Percentiles rank a stretch among this genome's conserved stretches.
Conservation (phyloP, 331 rosid genomes). For the Pyrus hybrid region DNA sequence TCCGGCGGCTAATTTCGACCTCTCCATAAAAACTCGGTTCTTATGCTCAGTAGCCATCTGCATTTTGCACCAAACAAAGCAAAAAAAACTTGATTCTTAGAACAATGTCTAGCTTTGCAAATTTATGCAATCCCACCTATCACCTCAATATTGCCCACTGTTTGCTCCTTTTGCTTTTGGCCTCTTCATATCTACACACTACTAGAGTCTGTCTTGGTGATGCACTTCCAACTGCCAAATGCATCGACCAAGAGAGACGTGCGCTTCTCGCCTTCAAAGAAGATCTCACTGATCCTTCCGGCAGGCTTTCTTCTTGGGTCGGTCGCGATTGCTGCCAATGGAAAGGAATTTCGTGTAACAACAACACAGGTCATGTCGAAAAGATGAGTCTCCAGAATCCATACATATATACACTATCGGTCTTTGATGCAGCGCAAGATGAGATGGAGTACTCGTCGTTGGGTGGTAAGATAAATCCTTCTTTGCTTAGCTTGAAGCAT, state of each 20-base stretch:
- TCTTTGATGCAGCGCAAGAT: not conserved
- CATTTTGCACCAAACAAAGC: too few relatives aligned
- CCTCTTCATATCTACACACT: not conserved
- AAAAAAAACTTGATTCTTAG: too few relatives aligned
- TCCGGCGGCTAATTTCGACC: not conserved
- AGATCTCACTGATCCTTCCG: too few relatives aligned
- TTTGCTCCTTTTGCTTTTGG: not conserved
- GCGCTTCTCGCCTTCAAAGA: too few relatives aligned
- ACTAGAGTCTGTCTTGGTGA: not conserved
- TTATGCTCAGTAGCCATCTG: too few relatives aligned
- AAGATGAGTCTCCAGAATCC: not conserved
- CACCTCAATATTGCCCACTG: not conserved
- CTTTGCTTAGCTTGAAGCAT: too few relatives aligned
- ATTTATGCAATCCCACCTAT: too few relatives aligned
- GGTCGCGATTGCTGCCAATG: not conserved
- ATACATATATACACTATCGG: not conserved
- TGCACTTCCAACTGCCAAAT: not conserved
- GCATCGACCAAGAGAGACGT: too few relatives aligned
- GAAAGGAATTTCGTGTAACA: not conserved
- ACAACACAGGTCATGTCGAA: not conserved
- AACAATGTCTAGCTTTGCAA: too few relatives aligned
- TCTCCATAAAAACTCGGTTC: too few relatives aligned
- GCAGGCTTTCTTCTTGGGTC: not conserved
- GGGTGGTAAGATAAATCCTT: slow-evolving; percentile 10
- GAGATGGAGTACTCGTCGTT: slow-evolving; percentile 8